Conservation (phyloP, 139 green algal species). For the Eudorina sp. region DNA sequence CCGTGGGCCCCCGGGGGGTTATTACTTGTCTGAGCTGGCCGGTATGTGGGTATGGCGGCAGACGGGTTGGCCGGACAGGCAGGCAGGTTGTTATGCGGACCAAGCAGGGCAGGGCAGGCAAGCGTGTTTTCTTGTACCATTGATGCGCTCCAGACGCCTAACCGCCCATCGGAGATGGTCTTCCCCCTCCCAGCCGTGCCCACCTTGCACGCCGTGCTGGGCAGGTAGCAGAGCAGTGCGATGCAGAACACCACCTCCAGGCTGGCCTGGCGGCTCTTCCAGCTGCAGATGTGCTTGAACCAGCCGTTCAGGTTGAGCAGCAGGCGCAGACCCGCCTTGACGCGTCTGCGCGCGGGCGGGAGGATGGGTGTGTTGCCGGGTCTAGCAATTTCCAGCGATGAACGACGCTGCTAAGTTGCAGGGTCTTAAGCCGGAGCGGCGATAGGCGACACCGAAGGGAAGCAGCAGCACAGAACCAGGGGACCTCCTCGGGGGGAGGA, state of each 20-base stretch:
- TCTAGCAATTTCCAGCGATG: too few relatives aligned
- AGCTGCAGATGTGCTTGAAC: constrained; percentile 50
- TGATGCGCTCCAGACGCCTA: too few relatives aligned
- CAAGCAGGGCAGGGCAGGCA: not conserved
- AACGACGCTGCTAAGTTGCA: too few relatives aligned
- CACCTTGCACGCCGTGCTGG: constrained; percentile 34
- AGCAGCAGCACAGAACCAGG: not conserved
- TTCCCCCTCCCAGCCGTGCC: not conserved
- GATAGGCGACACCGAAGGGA: not conserved
- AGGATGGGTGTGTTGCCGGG: too few relatives aligned
- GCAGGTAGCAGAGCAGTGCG: constrained; percentile 41
- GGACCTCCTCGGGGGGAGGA: not conserved
- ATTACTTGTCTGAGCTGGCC: too few relatives aligned
- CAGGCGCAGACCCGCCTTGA: constrained; percentile 26
- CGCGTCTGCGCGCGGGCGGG: not conserved
- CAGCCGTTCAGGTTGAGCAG: not conserved
- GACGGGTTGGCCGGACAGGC: too few relatives aligned
- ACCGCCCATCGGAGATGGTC: too few relatives aligned
- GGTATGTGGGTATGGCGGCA: too few relatives aligned
- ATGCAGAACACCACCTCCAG: constrained; percentile 52
- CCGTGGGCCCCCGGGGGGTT: too few relatives aligned
- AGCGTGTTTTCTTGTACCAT: not conserved
- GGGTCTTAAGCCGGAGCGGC: not conserved
- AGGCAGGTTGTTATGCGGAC: too few relatives aligned
- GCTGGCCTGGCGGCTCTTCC: not conserved